phyloP scores from a whole-genome alignment of 352 stramenopile species.

The Phytophthora fragariae region DNA sequence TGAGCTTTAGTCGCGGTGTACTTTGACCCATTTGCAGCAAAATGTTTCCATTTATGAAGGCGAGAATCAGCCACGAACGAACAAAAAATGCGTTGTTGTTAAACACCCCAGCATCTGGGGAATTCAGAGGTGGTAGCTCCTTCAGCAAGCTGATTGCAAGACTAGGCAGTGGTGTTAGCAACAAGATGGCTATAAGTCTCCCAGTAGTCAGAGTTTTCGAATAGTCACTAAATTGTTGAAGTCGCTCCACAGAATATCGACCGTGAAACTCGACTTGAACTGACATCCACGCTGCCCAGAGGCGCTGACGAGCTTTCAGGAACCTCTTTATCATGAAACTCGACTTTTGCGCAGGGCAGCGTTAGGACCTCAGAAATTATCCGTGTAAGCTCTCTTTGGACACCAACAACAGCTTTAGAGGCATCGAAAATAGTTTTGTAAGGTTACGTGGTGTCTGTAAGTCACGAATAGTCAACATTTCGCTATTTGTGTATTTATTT shows the following conservation, averaged over 20 bases:
- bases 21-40: constrained; percentile 32
- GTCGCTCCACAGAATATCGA: constrained; percentile 24
- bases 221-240: constrained; percentile 11
- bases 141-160: constrained; percentile 27
- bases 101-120: constrained; percentile 20
- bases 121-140: constrained; percentile 21
- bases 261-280: constrained; percentile 35
- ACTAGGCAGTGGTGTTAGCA: constrained; percentile 27
- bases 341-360: no score
- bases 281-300: constrained; percentile 1
- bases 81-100: constrained; percentile 28
- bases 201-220: background rate
- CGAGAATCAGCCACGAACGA: constrained; percentile 18
- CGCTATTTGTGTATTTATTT: no score
- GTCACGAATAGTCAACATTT: no score
- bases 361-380: no score
- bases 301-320: background rate
- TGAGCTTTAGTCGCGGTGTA: constrained; percentile 26
- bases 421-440: no score
- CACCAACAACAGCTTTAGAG: no score
- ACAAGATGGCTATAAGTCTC: constrained; percentile 16
- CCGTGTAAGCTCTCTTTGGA: no score
- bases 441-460: no score
- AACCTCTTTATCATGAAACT: background rate
- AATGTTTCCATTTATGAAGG: constrained; percentile 22